Conservation (phyloP, 179 eudicot species). For the Drosera spatulata region DNA sequence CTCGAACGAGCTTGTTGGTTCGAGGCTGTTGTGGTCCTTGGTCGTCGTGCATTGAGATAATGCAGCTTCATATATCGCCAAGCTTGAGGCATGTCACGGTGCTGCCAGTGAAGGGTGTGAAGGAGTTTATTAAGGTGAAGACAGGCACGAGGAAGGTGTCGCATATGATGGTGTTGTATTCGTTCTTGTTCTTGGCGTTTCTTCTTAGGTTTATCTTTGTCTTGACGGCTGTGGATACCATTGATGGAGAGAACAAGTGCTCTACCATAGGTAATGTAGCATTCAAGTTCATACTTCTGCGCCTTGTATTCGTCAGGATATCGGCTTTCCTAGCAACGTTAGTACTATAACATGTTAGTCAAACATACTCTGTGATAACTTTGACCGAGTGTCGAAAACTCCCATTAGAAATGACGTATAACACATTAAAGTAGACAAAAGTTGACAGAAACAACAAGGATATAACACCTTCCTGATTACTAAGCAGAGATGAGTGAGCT, state of each 20-base stretch:
- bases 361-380: too few species aligned
- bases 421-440: too few species aligned
- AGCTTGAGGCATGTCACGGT: constrained; percentile 90
- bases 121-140: constrained; percentile 78
- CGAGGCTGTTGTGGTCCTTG: not conserved
- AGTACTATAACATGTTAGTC: too few species aligned
- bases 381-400: too few species aligned
- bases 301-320: not conserved
- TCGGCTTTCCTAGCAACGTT: too few species aligned
- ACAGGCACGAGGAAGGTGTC: constrained; percentile 66
- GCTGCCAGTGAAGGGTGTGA: constrained; percentile 60
- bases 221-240: constrained; percentile 54
- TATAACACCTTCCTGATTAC: too few species aligned
- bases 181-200: constrained; percentile 54
- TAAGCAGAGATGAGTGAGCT: too few species aligned
- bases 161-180: constrained; percentile 65
- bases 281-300: not conserved
- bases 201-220: constrained; percentile 78
- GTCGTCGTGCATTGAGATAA: constrained; percentile 5
- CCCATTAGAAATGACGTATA: too few species aligned
- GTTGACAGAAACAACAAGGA: too few species aligned
- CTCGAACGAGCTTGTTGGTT: too few species aligned
- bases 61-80: constrained; percentile 97
- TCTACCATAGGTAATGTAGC: constrained; percentile 48
- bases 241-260: constrained; percentile 63